Percentiles rank a stretch among this genome's conserved stretches.
Conservation (phyloP, 495 filamentous ascomycete genomes). For the Neurospora terricola region DNA sequence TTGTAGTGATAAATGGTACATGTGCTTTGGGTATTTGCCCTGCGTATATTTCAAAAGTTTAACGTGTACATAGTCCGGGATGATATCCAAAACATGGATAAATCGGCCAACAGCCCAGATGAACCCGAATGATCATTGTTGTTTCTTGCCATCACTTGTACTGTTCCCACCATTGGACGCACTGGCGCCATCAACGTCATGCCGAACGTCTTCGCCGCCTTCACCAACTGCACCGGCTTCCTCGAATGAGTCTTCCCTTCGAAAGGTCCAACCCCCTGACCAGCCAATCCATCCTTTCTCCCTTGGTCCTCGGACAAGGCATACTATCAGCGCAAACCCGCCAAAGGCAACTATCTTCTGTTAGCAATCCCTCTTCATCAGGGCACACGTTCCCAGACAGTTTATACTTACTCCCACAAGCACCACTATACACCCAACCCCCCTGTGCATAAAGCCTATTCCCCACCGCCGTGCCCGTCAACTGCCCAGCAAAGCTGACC, state of each 20-base stretch:
- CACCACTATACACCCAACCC: conserved; percentile 62
- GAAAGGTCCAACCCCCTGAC: conserved; percentile 54
- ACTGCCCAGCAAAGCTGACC: conserved; percentile 60
- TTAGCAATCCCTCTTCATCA: neutral
- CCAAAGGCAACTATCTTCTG: conserved; percentile 45
- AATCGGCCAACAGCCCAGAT: too few relatives aligned
- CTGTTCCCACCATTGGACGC: neutral
- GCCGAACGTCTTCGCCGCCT: neutral
- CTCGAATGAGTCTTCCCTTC: conserved; percentile 21
- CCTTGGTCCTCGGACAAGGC: conserved; percentile 51
- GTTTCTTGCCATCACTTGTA: neutral
- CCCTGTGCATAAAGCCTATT: conserved; percentile 57
- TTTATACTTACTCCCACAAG: conserved; percentile 39
- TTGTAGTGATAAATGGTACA: neutral
- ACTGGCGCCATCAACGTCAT: neutral
- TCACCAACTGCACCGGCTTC: conserved; percentile 2
- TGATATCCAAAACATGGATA: too few relatives aligned
- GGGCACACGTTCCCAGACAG: neutral
- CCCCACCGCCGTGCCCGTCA: conserved; percentile 65
- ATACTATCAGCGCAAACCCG: conserved; percentile 47
- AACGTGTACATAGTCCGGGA: too few relatives aligned
- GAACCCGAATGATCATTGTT: neutral
- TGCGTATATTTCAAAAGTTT: too few relatives aligned
- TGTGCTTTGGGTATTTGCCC: too few relatives aligned
- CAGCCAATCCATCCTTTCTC: conserved; percentile 70